A percentile compares a stretch with the other conserved stretches of the same genome.
phyloP scores from a whole-genome alignment of 208 protist genomes.

The Leishmania aethiopica region DNA sequence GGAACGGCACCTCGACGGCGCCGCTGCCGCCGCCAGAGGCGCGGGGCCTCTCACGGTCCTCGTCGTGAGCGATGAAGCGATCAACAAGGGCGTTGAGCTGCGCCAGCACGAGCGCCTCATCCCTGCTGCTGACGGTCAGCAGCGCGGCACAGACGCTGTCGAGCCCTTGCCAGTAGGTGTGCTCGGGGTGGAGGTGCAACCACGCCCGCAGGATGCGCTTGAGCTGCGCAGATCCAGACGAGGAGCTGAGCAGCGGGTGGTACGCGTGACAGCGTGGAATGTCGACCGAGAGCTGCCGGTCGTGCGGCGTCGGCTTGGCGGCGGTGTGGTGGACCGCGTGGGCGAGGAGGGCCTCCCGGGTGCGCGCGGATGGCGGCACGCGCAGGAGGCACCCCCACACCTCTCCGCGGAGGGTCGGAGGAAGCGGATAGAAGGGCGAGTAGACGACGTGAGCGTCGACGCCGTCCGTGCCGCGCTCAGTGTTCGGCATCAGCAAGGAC shows the following conservation, averaged over 20 bases:
- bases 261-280: constrained; percentile 96
- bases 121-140: constrained; percentile 51
- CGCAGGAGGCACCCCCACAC: constrained; percentile 90
- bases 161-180: constrained; percentile 94
- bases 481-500: background rate
- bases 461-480: background rate
- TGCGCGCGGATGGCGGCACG: constrained; percentile 43
- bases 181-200: constrained; percentile 45
- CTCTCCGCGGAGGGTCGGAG: constrained; percentile 78
- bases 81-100: constrained; percentile 83
- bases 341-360: constrained; percentile 30
- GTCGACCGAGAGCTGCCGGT: constrained; percentile 94
- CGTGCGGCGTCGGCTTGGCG: constrained; percentile 30
- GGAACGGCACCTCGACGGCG: too few relatives aligned
- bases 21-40: background rate
- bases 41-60: constrained; percentile 5
- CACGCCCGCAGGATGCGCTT: constrained; percentile 84
- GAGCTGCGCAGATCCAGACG: constrained; percentile 73
- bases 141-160: constrained; percentile 93
- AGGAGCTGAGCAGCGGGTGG: constrained; percentile 78
- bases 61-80: constrained; percentile 79
- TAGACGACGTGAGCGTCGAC: background rate
- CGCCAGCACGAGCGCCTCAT: constrained; percentile 85
- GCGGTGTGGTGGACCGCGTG: constrained; percentile 21
- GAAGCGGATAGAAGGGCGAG: constrained; percentile 49